Base-by-base conservation (phyloP, 495 filamentous ascomycete species). In the Hypoxylon subgilvum region DNA sequence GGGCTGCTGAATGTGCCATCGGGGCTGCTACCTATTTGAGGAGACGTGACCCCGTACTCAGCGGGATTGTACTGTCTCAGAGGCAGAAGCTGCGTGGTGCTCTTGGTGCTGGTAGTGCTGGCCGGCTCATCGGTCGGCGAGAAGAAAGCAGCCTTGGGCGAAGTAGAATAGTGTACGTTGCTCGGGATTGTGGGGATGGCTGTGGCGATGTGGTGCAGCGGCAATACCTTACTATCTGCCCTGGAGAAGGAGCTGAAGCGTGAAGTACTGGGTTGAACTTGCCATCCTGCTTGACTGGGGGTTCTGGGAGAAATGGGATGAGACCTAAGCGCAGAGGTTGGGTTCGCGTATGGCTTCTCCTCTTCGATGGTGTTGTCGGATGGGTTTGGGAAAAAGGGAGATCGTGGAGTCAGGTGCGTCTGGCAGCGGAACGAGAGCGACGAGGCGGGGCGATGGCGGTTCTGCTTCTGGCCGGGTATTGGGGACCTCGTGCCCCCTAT, bases 341-440 rank as follows among this genome's bases (percentile, higher is more conserved):
- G 48, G 6, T 52, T 39, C 1, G 21, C 18, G 31, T 59, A 44
- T 14, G 35, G 44, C 23, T 67, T 66, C 52, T 68, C 61, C 41
- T 72, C 63, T 39, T 69, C 64, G n/a, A 66, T 59, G 3, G 23
- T 43, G 2, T 30, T 18, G 17, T 63, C 43, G 1, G 50, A 43
- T 22, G 52, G 47, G 1, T 58, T 65, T 10, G 74, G 71, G 47
- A 71, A 70, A 61, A 76, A 74, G 7, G 77, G 63, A 1, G 69
- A 69, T 9, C 58, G 67, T 1, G 77, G 76, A 16, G 68, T 66
- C 41, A 77, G 57, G 55, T 76, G 73, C 1, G 78, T 75, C 52
- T 77, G 76, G 67, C 78, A 80, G 54, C 76, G 74, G 64, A 80
- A 80, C 6, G 76, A 79, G 23, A 77, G 63, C 10, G 74, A 70